Evolutionary conservation across 75 land plant genomes (phyloP), one percentile per base, ranked within the genome.

Genomic region (Isoetes taiwanensis): DNA sequence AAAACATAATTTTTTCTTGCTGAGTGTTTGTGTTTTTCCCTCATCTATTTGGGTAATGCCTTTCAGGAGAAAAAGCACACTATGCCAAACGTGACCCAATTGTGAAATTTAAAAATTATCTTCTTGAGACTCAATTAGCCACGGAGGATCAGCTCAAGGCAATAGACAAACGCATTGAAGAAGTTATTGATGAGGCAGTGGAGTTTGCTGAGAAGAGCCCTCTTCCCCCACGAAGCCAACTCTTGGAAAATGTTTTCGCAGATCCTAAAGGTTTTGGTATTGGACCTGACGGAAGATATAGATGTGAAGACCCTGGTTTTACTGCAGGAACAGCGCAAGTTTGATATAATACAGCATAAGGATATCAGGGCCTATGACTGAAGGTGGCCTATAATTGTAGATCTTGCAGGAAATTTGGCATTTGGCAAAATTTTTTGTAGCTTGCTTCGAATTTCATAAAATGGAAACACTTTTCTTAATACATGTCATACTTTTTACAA

Each of bases 201-300:
- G 90, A 93, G 40, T 93, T 93, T 80, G 96, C 98, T 2, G 96
- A 93, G 67, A 73, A 67, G 38, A 88, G 96, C 62, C 90, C 90
- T n/a, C 70, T 34, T 55, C 98, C 98, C 11, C 67, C 35, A 2
- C 76, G 98, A 17, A 85, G 86, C 69, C 98, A 93, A 68, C 78
- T 93, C 9, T 71, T 93, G 23, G 90, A 88, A 68, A 93, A 93
- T 65, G 98, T 93, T 17, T 93, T 93, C 77, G 90, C 84, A 2
- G 98, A 93, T 64, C 98, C 98, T 0, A 87, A 76, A 57, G 98
- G 98, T 1, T 93, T 93, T 76, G 98, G 98, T 39, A 84, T 93
- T 57, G 98, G 98, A 1, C 86, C 98, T 31, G 96, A 93, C 74
- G 98, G 98, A 0, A 81, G 59, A 57, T 93, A 93, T 69, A 79